Conservation (phyloP, 2,329 filamentous ascomycete species). For the Lecanoromycetidae sp. region DNA sequence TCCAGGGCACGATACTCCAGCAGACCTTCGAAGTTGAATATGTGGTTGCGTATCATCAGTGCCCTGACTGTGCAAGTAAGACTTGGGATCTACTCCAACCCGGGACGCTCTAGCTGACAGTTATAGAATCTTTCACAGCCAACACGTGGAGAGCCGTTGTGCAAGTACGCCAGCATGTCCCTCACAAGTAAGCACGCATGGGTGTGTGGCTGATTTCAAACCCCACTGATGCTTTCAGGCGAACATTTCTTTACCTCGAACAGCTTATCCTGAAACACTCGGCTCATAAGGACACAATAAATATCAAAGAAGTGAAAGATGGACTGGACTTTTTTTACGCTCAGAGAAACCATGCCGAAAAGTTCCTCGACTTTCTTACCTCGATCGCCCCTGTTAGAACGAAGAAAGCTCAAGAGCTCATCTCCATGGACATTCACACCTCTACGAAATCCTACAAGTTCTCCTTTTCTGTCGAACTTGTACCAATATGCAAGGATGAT, state of each 20-base stretch:
- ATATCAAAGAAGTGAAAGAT: slow-evolving; percentile 94
- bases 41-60: slow-evolving; percentile 82
- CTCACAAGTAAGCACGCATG: slow-evolving; percentile 51
- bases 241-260: slow-evolving; percentile 72
- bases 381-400: slow-evolving; percentile 66
- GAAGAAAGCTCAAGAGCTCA: slow-evolving; percentile 84
- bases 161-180: slow-evolving; percentile 92
- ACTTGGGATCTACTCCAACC: too few species aligned
- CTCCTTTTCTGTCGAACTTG: slow-evolving; percentile 73
- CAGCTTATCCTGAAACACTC: slow-evolving; percentile 91
- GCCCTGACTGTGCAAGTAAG: slow-evolving; percentile 85
- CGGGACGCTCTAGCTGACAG: too few species aligned
- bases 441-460: slow-evolving; percentile 91
- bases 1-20: slow-evolving; percentile 61
- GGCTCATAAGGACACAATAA: slow-evolving; percentile 85
- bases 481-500: slow-evolving; percentile 96
- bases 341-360: slow-evolving; percentile 78
- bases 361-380: slow-evolving; percentile 79
- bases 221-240: slow-evolving; percentile 24
- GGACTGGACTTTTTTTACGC: slow-evolving; percentile 95
- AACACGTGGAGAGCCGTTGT: slow-evolving; percentile 91
- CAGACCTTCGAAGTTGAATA: slow-evolving; percentile 94
- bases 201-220: neutral
- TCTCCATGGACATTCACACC: slow-evolving; percentile 86
- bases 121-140: slow-evolving; percentile 91